These are phyloP conservation scores for Entomortierella chlamydospora DNA, from an alignment of 192 early-diverging fungal genomes.

Conservation along the genomic window DNA sequence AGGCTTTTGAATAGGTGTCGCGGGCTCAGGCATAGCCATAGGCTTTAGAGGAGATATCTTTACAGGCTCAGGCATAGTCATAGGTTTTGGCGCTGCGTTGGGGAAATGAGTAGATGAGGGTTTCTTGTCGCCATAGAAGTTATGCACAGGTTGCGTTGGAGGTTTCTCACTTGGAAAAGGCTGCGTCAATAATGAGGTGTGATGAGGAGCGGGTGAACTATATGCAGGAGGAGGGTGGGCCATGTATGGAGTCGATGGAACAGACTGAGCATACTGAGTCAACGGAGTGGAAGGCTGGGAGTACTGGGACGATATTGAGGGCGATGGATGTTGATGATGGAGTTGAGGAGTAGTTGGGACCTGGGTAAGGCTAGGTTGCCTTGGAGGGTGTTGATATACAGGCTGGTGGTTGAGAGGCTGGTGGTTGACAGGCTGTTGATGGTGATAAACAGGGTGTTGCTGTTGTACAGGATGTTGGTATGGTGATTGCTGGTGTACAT, in stretches of 20 bases:
- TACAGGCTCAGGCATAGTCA: not conserved
- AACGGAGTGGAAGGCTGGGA: not conserved
- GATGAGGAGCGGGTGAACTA: not conserved
- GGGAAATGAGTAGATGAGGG: not conserved
- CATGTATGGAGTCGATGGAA: constrained; percentile 7
- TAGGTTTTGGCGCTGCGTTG: not conserved
- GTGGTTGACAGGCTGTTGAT: no score
- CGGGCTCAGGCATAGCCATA: not conserved
- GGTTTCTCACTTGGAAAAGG: not conserved
- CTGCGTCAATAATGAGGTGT: not conserved
- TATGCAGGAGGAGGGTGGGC: constrained; percentile 9
- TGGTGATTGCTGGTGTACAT: not conserved
- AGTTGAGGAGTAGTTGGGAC: not conserved
- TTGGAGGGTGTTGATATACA: no score
- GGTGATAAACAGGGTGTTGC: not conserved
- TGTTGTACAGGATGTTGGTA: not conserved
- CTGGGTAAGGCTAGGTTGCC: not conserved
- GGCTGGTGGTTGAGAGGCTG: no score
- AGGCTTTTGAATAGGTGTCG: not conserved
- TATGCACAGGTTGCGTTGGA: not conserved
- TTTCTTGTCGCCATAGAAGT: not conserved
- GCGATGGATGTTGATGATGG: not conserved
- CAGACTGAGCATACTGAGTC: not conserved
- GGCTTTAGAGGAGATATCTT: not conserved
- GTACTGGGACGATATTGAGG: not conserved